A percentile compares a stretch with the other conserved stretches of the same genome.
phyloP scores from a whole-genome alignment of 176 grass and related monocot genomes.

The Dactylis glomerata region DNA sequence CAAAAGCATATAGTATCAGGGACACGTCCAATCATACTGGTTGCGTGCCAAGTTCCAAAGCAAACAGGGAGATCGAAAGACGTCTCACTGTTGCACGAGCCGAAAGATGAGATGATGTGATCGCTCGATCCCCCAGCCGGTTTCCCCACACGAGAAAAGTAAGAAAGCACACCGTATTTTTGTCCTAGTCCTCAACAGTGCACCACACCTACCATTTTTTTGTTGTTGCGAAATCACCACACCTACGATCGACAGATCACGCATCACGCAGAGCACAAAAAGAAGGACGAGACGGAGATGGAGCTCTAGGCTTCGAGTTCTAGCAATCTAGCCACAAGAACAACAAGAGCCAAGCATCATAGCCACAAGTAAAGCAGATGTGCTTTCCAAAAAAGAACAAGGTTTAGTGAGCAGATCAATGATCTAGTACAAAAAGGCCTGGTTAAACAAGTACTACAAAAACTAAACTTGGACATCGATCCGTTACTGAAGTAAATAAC shows the following conservation, averaged over 20 bases:
- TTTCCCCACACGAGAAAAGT: constrained; percentile 20
- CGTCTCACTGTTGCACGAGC: constrained; percentile 44
- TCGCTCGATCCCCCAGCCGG: background rate
- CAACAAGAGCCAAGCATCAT: background rate
- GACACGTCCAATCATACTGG: constrained; percentile 43
- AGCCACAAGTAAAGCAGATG: background rate
- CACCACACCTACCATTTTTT: background rate
- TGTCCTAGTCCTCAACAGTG: constrained; percentile 30
- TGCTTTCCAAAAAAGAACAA: constrained; percentile 37
- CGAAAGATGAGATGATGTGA: constrained; percentile 27
- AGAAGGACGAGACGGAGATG: background rate
- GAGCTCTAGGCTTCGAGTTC: background rate
- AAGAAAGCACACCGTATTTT: constrained; percentile 25
- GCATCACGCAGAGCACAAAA: background rate
- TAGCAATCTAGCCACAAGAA: constrained; percentile 8
- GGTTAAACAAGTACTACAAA: constrained; percentile 27
- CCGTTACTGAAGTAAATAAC: background rate
- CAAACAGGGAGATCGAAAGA: constrained; percentile 49
- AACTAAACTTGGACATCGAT: background rate
- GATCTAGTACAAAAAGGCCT: constrained; percentile 8
- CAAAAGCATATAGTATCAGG: constrained; percentile 15
- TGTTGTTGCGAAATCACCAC: no score
- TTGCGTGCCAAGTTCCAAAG: constrained; percentile 49
- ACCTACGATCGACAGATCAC: constrained; percentile 12
- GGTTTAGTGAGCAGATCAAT: constrained; percentile 31